Base-by-base conservation (phyloP, 1,284 basidiomycete species). In the Tylopilus sp. region DNA sequence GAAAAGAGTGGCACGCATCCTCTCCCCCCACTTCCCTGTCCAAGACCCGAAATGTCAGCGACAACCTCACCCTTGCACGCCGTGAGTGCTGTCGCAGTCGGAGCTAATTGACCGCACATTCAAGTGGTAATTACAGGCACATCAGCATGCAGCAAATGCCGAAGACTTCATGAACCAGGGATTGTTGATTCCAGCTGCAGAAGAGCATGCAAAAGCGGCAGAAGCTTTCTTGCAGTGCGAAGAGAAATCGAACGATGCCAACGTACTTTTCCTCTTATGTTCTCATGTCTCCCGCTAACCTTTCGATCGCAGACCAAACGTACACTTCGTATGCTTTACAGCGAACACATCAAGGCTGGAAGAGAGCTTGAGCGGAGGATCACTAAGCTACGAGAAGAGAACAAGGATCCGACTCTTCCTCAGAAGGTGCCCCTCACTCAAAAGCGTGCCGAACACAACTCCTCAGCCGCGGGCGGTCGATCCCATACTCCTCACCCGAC, bases 141-240 rank as follows among this genome's bases (percentile, higher is more conserved):
- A 91, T 65, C 82, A 86, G 59, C 86, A 89, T 68, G 84, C 86
- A 48, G 82, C 82, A 18, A 85, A 84, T 60, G 88, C 87, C 25
- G 86, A 90, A 52, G 86, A 89, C 49, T 77, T 76, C 59, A 61
- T 77, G 35, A 73, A 72, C 12, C 76, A 79, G 51, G 85, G 86
- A 11, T 69, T 86, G 4, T 74, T 87, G 49, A 77, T 87, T 29
- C 79, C 78, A 35, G 85, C 89, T 7, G 74, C 79, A 29, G 82
- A 87, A 50, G 74, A 78, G 49, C 77, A 80, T 48, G 65, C 71
- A 54, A 84, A 83, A 60, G 86, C 88, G 28, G 86, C 87, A 16
- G 81, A 82, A 49, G 82, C 84, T 3, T 90, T 87, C 61, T 67
- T 77, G 50, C 77, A 78, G 38, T 85, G 86, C 51, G 74, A 86